These are phyloP conservation scores for Umbelopsis sp. DNA, from an alignment of 371 early-diverging fungal genomes.

Conservation along the genomic window DNA sequence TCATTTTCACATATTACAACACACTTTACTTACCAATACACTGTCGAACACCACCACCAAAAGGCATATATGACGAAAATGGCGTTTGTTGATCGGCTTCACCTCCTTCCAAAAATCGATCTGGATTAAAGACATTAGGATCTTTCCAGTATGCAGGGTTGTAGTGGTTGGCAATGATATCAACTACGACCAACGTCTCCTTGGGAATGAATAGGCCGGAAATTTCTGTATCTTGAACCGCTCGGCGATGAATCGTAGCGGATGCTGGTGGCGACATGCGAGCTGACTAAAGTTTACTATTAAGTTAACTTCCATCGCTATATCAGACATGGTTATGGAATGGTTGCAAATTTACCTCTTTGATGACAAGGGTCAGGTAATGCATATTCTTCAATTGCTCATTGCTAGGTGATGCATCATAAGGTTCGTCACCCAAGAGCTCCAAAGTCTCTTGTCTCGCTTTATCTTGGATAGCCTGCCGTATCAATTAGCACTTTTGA, in stretches of 20 bases:
- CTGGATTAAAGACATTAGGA: slow-evolving; percentile 26
- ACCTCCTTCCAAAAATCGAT: slow-evolving; percentile 22
- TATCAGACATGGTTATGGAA: neutral
- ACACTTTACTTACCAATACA: slow-evolving; percentile 39
- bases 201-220: slow-evolving; percentile 23
- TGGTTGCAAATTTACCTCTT: slow-evolving; percentile 24
- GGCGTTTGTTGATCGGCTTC: slow-evolving; percentile 26
- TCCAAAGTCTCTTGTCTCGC: slow-evolving; percentile 32
- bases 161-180: slow-evolving; percentile 24
- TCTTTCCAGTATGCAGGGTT: slow-evolving; percentile 24
- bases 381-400: slow-evolving; percentile 24
- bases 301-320: neutral
- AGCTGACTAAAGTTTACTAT: slow-evolving; percentile 32
- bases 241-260: neutral
- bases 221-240: slow-evolving; percentile 21
- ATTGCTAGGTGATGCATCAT: slow-evolving; percentile 23
- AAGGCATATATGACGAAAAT: slow-evolving; percentile 22
- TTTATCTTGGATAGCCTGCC: slow-evolving; percentile 30
- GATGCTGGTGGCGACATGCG: slow-evolving; percentile 35
- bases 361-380: slow-evolving; percentile 26
- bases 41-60: slow-evolving; percentile 31
- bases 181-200: slow-evolving; percentile 9
- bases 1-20: neutral
- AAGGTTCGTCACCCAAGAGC: slow-evolving; percentile 27
- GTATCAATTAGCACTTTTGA: neutral